These are phyloP conservation scores for Collybia mongolica DNA, from an alignment of 768 basidiomycete species.

Conservation along the genomic window DNA sequence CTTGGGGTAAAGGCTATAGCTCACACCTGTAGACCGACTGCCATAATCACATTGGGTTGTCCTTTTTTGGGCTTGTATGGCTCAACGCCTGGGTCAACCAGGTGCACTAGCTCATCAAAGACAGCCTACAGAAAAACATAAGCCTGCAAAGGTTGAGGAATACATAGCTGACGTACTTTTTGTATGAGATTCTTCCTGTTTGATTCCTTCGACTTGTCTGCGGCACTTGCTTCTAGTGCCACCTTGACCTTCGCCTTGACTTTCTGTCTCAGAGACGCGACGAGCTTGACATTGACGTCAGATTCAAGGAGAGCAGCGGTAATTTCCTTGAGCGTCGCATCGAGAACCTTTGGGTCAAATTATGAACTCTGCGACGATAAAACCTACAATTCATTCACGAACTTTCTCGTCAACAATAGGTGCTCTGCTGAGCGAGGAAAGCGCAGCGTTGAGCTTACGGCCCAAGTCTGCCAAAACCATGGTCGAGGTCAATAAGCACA, in stretches of 20 bases:
- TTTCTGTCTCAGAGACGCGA: constrained; percentile 80
- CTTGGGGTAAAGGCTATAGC: background rate
- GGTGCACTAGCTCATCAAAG: constrained; percentile 91
- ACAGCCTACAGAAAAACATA: constrained; percentile 66
- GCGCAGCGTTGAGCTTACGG: constrained; percentile 88
- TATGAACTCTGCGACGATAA: constrained; percentile 4
- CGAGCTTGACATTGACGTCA: constrained; percentile 98
- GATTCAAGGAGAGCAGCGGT: constrained; percentile 92
- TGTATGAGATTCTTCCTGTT: constrained; percentile 89
- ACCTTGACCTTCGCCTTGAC: constrained; percentile 91
- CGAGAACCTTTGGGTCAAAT: constrained; percentile 67
- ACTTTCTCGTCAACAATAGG: constrained; percentile 93
- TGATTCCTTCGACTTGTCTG: constrained; percentile 74
- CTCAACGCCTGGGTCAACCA: constrained; percentile 95
- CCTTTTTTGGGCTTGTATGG: constrained; percentile 98
- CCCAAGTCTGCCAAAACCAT: constrained; percentile 99
- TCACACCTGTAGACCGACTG: constrained; percentile 89
- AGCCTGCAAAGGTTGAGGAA: background rate
- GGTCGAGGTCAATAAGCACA: constrained; percentile 21
- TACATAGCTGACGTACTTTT: constrained; percentile 55
- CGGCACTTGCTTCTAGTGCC: constrained; percentile 58
- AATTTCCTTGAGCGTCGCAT: constrained; percentile 92
- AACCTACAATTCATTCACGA: constrained; percentile 14
- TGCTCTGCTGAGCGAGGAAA: constrained; percentile 84
- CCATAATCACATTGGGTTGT: constrained; percentile 93